phyloP scores from a whole-genome alignment of 305 asterid genomes.

The Fraxinus baroniana region DNA sequence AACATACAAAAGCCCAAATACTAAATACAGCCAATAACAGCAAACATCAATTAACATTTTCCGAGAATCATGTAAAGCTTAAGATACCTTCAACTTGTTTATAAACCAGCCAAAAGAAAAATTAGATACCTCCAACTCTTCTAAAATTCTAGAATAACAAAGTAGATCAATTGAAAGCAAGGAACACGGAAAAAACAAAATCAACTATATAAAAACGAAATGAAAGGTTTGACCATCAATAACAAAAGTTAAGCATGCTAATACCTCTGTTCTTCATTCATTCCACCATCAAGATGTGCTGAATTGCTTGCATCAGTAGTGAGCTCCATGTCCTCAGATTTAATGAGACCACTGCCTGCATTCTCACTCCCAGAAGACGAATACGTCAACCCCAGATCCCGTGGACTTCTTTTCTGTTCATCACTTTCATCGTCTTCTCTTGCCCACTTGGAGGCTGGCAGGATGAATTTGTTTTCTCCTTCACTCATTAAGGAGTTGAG shows the following conservation, averaged over 20 bases:
- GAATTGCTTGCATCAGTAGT: slow-evolving; percentile 56
- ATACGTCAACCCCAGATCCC: slow-evolving; percentile 79
- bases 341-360: slow-evolving; percentile 50
- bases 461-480: slow-evolving; percentile 53
- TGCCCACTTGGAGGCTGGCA: slow-evolving; percentile 94
- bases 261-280: slow-evolving; percentile 89
- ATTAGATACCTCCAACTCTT: neutral
- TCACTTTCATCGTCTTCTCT: slow-evolving; percentile 85
- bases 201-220: neutral
- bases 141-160: neutral
- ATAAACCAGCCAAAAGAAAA: neutral
- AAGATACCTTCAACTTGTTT: neutral
- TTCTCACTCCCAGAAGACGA: slow-evolving; percentile 96
- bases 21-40: neutral
- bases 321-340: slow-evolving; percentile 51
- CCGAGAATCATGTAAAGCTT: neutral
- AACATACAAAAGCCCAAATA: neutral
- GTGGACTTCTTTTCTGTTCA: slow-evolving; percentile 60
- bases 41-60: neutral
- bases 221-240: neutral
- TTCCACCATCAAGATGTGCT: slow-evolving; percentile 57
- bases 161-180: neutral
- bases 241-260: neutral
- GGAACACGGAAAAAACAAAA: neutral
- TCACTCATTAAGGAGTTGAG: slow-evolving; percentile 42